phyloP scores from a whole-genome alignment of 2,329 filamentous ascomycete genomes.

The Fusarium napiforme region DNA sequence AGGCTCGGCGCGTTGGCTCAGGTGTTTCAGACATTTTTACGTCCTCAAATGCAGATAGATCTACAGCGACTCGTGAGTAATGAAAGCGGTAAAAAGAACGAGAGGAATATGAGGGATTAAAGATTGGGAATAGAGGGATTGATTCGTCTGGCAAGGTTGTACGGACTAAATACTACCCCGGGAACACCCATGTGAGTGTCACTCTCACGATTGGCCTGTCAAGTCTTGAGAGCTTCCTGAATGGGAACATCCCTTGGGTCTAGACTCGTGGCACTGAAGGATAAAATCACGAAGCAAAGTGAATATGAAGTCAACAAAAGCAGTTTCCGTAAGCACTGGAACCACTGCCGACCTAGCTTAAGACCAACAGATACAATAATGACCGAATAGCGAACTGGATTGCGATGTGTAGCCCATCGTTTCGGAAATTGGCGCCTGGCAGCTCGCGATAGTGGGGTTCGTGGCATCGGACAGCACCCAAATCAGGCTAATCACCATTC shows the following conservation, averaged over 20 bases:
- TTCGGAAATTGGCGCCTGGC: accelerated
- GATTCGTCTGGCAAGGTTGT: neutral
- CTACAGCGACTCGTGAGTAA: too few relatives aligned
- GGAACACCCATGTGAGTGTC: neutral
- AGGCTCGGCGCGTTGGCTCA: neutral
- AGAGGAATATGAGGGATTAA: neutral
- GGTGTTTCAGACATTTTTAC: neutral
- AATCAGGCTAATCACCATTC: neutral
- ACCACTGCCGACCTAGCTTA: too few relatives aligned
- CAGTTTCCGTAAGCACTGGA: too few relatives aligned
- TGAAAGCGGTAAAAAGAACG: too few relatives aligned
- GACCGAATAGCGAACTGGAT: too few relatives aligned
- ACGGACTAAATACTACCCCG: neutral
- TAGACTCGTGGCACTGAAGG: neutral
- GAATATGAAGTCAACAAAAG: too few relatives aligned
- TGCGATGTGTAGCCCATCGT: neutral
- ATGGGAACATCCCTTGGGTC: neutral
- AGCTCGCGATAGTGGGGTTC: neutral
- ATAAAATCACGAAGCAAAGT: too few relatives aligned
- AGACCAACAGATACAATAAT: too few relatives aligned
- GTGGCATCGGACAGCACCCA: neutral
- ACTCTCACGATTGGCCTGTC: neutral
- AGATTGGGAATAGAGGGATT: neutral
- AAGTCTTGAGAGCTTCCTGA: neutral
- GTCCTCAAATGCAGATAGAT: too few relatives aligned